Base-by-base conservation (phyloP, 306 rosid genomes). In the Spatholobus suberectus region DNA sequence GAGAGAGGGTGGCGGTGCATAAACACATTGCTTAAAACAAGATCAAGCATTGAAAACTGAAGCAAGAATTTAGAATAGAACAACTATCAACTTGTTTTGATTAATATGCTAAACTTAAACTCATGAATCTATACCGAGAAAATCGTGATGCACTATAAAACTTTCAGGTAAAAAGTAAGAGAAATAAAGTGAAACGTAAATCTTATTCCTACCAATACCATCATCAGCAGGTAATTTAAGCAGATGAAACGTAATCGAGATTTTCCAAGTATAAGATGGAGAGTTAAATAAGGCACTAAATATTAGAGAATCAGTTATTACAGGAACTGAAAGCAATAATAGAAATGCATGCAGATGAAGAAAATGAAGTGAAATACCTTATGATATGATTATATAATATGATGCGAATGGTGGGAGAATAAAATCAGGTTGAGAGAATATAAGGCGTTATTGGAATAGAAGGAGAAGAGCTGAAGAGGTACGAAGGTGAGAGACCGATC, bases 291-390 rank as follows among this genome's bases (percentile, higher is more conserved):
- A 84, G 15, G 5, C 9, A 40, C 2, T 32, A 29, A 29, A 29
- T 29, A 29, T 29, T 29, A 29, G 32, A 29, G 32, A 12, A 27
- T 13, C 4, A 67, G 2, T 21, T 38, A 72, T 61, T 75, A 62
- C 9, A 70, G 65, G 32, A 81, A 81, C 21, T 73, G 76, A 76
- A 69, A 73, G 63, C 20, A 52, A 59, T 35, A 40, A 81, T 62
- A 62, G 69, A 83, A 70, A 10, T 55, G 24, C 15, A 75, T 7
- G 70, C 5, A 78, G 23, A 63, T 47, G 62, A 47, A 67, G 57
- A 73, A 79, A 26, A 47, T 66, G 82, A 88, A 57, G 35, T 23
- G 75, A 78, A 47, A 27, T 52, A 75, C 88, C 90, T 88, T 89
- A 38, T 9, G 43, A 11, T 11, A 32, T 61, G 41, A 63, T 62